These are phyloP conservation scores for Naganishia cerealis DNA, from an alignment of 1,284 basidiomycete species.

Conservation along the genomic window DNA sequence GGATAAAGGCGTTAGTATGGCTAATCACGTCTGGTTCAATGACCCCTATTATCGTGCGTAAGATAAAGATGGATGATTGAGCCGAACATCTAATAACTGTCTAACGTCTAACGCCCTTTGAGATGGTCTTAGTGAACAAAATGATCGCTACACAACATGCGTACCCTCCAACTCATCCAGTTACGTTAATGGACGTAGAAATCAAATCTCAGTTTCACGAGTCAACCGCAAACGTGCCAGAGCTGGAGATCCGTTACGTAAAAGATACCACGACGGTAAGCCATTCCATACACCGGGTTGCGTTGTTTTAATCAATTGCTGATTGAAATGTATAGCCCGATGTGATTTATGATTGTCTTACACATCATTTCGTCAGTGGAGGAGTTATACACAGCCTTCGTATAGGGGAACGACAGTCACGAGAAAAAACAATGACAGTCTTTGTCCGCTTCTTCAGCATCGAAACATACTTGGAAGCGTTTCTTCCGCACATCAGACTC, in stretches of 20 bases:
- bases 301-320: neutral
- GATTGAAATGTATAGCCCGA: constrained; percentile 7
- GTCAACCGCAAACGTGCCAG: neutral
- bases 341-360: constrained; percentile 14
- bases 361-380: constrained; percentile 19
- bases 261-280: constrained; percentile 7
- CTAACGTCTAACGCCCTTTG: neutral
- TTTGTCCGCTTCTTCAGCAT: constrained; percentile 19
- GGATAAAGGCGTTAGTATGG: constrained; percentile 22
- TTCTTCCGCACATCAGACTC: constrained; percentile 19
- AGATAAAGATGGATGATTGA: neutral
- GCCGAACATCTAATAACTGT: neutral
- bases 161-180: constrained; percentile 3
- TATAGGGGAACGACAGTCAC: constrained; percentile 12
- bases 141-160: constrained; percentile 19
- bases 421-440: constrained; percentile 19
- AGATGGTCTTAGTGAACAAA: constrained; percentile 2
- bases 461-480: constrained; percentile 25
- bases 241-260: constrained; percentile 15
- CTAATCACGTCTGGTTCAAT: constrained; percentile 15
- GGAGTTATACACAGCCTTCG: constrained; percentile 17
- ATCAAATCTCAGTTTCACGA: constrained; percentile 19
- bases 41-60: constrained; percentile 23
- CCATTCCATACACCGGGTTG: neutral
- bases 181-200: constrained; percentile 11